Evolutionary conservation across 805 yeast genomes (phyloP).

Genomic region (Teunomyces pallodes): DNA sequence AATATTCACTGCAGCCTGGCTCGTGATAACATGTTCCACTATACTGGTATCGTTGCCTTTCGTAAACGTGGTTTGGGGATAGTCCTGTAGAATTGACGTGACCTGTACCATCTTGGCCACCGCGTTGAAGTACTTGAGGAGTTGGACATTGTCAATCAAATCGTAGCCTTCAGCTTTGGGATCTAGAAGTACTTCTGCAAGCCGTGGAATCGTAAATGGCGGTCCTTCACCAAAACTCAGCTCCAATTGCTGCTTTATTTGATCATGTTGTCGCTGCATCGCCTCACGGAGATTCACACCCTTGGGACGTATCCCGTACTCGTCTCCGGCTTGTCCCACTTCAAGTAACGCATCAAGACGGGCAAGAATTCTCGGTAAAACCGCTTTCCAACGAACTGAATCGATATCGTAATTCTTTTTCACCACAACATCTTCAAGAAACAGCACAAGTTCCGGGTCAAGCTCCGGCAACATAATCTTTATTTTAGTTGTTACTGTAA

Average conservation of each 20-base stretch:
- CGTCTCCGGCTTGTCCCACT: slow-evolving; percentile 8
- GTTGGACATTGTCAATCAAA: slow-evolving; percentile 21
- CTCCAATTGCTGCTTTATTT: slow-evolving; percentile 36
- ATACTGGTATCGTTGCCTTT: not conserved
- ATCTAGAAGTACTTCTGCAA: slow-evolving; percentile 45
- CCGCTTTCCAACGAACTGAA: slow-evolving; percentile 7
- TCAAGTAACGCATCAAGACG: slow-evolving; percentile 8
- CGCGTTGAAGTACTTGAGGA: slow-evolving; percentile 46
- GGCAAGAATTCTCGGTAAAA: slow-evolving; percentile 11
- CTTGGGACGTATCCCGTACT: slow-evolving; percentile 7
- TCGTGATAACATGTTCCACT: slow-evolving; percentile 4
- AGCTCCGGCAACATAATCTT: not conserved
- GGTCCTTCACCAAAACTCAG: slow-evolving; percentile 28
- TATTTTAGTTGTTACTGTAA: too few relatives aligned
- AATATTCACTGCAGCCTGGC: slow-evolving; percentile 11
- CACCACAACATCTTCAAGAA: slow-evolving; percentile 1
- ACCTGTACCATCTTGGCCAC: slow-evolving; percentile 31
- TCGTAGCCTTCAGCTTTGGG: slow-evolving; percentile 38
- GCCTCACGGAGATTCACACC: slow-evolving; percentile 9
- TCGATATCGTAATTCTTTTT: not conserved
- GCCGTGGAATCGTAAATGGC: slow-evolving; percentile 50
- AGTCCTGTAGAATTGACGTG: slow-evolving; percentile 26
- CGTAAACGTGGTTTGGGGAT: slow-evolving; percentile 7
- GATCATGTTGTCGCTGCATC: slow-evolving; percentile 1
- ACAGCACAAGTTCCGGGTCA: not conserved